A percentile compares a stretch with the other conserved stretches of the same genome.
Evolutionary conservation across 202 grass and related monocot genomes (phyloP).

Genomic region (Panicum hallii): DNA sequence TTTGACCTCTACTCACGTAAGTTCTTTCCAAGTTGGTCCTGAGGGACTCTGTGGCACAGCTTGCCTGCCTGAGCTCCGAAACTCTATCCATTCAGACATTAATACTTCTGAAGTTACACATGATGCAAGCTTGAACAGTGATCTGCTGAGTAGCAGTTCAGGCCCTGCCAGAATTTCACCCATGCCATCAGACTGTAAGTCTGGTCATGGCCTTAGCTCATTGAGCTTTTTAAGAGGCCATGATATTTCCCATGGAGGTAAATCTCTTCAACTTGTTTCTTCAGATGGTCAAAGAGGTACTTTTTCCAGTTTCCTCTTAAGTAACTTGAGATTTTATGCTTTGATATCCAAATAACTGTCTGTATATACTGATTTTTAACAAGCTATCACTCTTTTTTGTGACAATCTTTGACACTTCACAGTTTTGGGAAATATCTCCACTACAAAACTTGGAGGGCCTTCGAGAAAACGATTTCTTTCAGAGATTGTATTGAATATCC

Average conservation of each 20-base stretch:
- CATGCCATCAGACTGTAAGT: conserved; percentile 47
- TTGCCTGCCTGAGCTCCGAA: conserved; percentile 38
- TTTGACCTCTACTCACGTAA: conserved; percentile 50
- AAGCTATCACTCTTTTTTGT: background rate
- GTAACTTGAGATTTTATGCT: background rate
- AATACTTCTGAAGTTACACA: conserved; percentile 33
- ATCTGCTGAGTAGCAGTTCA: conserved; percentile 49
- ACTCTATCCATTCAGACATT: conserved; percentile 50
- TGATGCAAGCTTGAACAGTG: conserved; percentile 46
- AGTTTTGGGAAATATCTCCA: conserved; percentile 46
- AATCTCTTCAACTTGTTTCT: conserved; percentile 39
- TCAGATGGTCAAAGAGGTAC: conserved; percentile 46
- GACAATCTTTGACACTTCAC: conserved; percentile 29
- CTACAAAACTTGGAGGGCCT: conserved; percentile 48
- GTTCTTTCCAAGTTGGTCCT: conserved; percentile 48
- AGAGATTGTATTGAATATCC: conserved; percentile 63
- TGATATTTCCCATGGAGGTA: conserved; percentile 34
- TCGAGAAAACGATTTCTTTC: conserved; percentile 67
- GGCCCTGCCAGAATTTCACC: conserved; percentile 49
- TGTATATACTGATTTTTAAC: conserved; percentile 23
- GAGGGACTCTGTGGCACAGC: conserved; percentile 37
- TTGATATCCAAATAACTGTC: conserved; percentile 13
- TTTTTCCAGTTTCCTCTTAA: background rate
- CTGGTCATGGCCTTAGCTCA: conserved; percentile 54
- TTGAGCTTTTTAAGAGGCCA: conserved; percentile 49